Evolutionary conservation across 371 early-diverging fungal genomes (phyloP), one percentile per base, ranked within the genome.

Genomic region (Rhizopus sp.): DNA sequence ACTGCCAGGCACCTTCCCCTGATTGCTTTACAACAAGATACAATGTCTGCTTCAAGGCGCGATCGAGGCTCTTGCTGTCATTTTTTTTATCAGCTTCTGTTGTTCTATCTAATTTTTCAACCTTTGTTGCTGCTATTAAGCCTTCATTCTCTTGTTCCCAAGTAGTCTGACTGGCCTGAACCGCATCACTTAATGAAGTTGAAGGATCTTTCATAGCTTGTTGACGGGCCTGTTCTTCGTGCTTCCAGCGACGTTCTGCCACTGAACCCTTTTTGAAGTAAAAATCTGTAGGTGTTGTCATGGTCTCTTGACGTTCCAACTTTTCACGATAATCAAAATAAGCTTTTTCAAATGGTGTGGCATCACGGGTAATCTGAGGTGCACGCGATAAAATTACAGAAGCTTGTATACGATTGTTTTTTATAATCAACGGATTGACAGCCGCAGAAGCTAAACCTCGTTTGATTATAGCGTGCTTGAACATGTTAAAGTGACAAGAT

Each of bases 191-290:
- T 17, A 72, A 54, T 1, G 74, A 74, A 34, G 57, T 57, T 6
- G 60, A 31, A 12, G 60, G 42, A 47, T 70, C 63, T 33, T 40
- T 67, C 69, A 75, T 75, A 41, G 74, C 70, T 41, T 72, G 72
- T 31, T 72, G 64, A 50, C 72, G 69, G 29, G 77, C 77, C 39
- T 69, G 64, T 42, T 83, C 83, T 54, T 83, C 83, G 16, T 81
- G 79, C 44, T 87, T 81, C 82, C 87, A 87, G 33, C 80, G 83
- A 57, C 81, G 77, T 71, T 96, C 95, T 30, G 89, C 89, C 5
- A 88, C 72, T 33, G 89, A 87, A 10, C 96, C 96, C 77, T 89
- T 89, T 70, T 94, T 94, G 72, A 94, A 93, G 70, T 91, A 94
- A 63, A 94, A 92, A 32, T 90, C 92, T 23, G 83, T 80, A 29